Conservation (phyloP, 108 stramenopile species). For the Cylindrotheca closterium region DNA sequence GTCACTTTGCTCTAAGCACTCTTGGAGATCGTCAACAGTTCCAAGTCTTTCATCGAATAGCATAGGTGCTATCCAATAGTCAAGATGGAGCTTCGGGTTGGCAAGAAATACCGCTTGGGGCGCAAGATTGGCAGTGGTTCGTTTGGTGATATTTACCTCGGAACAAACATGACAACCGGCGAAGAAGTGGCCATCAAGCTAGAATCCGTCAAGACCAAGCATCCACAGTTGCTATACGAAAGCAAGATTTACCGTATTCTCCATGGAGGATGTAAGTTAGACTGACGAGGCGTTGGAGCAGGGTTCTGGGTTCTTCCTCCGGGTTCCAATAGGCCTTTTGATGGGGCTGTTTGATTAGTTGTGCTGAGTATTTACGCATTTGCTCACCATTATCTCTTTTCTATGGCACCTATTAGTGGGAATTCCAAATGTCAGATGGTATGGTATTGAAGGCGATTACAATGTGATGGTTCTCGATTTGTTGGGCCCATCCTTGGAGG, state of each 20-base stretch:
- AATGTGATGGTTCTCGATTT: constrained; percentile 99
- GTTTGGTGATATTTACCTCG: constrained; percentile 99
- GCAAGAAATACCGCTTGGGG: constrained; percentile 98
- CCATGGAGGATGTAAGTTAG: constrained; percentile 93
- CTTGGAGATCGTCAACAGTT: too few species aligned
- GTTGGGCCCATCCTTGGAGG: constrained; percentile 97
- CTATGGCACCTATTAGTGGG: constrained; percentile 64
- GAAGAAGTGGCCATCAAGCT: constrained; percentile 99
- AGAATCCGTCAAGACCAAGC: constrained; percentile 93
- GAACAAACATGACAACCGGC: constrained; percentile 96
- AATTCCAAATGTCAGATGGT: constrained; percentile 99
- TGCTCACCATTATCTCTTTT: neutral
- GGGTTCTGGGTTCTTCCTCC: neutral
- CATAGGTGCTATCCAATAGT: neutral
- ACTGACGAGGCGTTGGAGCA: neutral
- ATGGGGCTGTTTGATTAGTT: neutral
- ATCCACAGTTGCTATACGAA: constrained; percentile 97
- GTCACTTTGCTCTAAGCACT: too few species aligned
- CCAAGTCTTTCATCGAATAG: too few species aligned
- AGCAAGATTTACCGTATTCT: constrained; percentile 99
- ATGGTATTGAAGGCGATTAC: constrained; percentile 99
- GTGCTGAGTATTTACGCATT: neutral
- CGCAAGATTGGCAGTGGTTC: constrained; percentile 98
- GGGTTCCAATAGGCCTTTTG: constrained; percentile 6
- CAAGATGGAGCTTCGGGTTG: constrained; percentile 96